Conservation (phyloP, 257 asterid genomes). For the Lantana camara region DNA sequence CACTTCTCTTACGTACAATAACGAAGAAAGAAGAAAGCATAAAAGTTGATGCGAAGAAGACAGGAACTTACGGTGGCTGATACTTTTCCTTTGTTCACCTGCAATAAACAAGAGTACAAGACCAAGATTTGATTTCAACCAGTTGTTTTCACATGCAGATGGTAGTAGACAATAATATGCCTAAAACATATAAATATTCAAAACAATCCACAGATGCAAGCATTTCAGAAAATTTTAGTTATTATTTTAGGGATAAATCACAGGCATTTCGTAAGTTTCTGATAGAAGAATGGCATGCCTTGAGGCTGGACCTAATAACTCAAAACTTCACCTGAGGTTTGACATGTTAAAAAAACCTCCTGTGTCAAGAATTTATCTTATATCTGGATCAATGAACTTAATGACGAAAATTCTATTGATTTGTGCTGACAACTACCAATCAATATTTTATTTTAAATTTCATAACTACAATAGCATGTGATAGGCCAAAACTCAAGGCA, state of each 20-base stretch:
- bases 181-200: neutral
- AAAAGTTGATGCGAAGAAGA: neutral
- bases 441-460: no score
- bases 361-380: no score
- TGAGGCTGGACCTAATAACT: no score
- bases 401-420: no score
- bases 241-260: neutral
- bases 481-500: no score
- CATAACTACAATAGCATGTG: no score
- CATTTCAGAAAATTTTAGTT: neutral
- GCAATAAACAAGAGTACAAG: no score
- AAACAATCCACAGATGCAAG: neutral
- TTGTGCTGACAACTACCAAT: no score
- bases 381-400: no score
- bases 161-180: neutral
- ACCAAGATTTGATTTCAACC: neutral
- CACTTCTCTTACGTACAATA: slow-evolving; percentile 8
- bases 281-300: slow-evolving; percentile 16
- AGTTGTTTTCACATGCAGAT: neutral
- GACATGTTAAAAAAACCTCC: no score
- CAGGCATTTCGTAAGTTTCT: neutral
- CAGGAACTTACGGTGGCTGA: slow-evolving; percentile 65
- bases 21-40: neutral
- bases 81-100: slow-evolving; percentile 86
- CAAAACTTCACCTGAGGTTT: no score